Conservation (phyloP, 176 grass and related monocot genomes). For the Juncus effusus region DNA sequence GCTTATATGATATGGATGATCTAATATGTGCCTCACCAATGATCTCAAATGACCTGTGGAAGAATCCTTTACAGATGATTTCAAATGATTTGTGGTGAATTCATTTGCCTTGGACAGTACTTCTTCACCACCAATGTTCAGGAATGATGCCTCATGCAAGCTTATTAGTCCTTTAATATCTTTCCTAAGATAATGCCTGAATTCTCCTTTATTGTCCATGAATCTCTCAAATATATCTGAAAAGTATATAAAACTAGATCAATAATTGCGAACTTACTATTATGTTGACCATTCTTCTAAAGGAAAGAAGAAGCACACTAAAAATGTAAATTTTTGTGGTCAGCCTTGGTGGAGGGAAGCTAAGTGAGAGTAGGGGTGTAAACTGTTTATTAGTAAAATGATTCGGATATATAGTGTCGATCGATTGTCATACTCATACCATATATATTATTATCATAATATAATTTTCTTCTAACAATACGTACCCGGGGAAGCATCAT, state of each 20-base stretch:
- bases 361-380: too few species aligned
- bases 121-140: conserved; percentile 45
- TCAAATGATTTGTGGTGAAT: conserved; percentile 43
- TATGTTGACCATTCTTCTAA: too few species aligned
- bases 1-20: conserved; percentile 57
- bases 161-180: conserved; percentile 46
- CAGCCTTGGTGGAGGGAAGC: too few species aligned
- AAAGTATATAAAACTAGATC: background rate
- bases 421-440: too few species aligned
- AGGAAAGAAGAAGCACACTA: too few species aligned
- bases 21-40: conserved; percentile 40
- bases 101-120: conserved; percentile 43
- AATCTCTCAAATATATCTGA: conserved; percentile 39
- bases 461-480: background rate
- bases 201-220: conserved; percentile 25
- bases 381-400: too few species aligned
- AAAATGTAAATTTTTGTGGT: too few species aligned
- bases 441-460: background rate
- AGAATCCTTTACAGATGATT: conserved; percentile 8
- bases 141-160: conserved; percentile 54
- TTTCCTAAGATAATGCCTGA: conserved; percentile 21
- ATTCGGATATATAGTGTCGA: too few species aligned
- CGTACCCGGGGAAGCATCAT: conserved; percentile 12
- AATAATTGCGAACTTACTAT: too few species aligned
- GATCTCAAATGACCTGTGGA: conserved; percentile 17